These are phyloP conservation scores for Macadamia tetraphylla DNA, from an alignment of 164 flowering plant genomes.

Conservation along the genomic window DNA sequence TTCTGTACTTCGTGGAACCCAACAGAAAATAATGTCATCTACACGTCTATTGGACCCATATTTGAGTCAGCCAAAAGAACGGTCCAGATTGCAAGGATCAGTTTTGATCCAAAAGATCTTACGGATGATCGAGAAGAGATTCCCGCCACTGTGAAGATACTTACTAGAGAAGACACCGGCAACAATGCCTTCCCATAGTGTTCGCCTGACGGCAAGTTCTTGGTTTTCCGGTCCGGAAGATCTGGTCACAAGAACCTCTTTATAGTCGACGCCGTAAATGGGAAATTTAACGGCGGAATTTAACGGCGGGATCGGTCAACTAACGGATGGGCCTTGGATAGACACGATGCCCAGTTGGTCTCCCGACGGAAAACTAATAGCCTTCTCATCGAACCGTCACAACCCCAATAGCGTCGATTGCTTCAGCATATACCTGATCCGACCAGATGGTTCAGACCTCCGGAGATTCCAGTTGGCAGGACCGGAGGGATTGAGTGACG, in stretches of 20 bases:
- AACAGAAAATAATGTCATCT: constrained; percentile 46
- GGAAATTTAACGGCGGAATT: constrained; percentile 60
- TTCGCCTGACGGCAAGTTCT: constrained; percentile 72
- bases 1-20: constrained; percentile 71
- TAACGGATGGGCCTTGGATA: constrained; percentile 82
- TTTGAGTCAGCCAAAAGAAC: constrained; percentile 42
- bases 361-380: constrained; percentile 68
- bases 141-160: constrained; percentile 38
- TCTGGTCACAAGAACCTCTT: constrained; percentile 76
- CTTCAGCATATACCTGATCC: constrained; percentile 44
- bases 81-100: constrained; percentile 75
- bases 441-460: constrained; percentile 48
- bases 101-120: constrained; percentile 34
- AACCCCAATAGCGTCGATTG: constrained; percentile 29
- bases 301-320: constrained; percentile 48
- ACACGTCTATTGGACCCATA: constrained; percentile 68
- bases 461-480: constrained; percentile 55
- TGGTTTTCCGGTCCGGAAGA: constrained; percentile 78
- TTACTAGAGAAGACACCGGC: constrained; percentile 63
- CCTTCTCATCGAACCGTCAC: constrained; percentile 79
- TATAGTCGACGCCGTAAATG: constrained; percentile 63
- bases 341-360: constrained; percentile 98
- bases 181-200: constrained; percentile 85
- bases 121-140: constrained; percentile 35
- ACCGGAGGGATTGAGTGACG: constrained; percentile 32